Conservation (phyloP, 768 basidiomycete species). For the Gloeophyllum trabeum region DNA sequence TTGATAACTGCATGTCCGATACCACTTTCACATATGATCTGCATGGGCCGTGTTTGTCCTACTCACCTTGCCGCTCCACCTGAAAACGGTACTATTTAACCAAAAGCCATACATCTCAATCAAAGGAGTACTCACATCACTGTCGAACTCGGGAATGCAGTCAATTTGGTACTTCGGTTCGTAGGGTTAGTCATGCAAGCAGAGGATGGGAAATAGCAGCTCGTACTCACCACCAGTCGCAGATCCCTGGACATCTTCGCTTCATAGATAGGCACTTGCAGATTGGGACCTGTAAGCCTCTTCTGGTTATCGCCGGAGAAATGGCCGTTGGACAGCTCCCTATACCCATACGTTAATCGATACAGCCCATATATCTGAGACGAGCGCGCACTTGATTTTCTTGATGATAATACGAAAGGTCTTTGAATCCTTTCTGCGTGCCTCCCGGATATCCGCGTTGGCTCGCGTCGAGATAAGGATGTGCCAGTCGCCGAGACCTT, state of each 20-base stretch:
- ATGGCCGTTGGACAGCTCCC: constrained; percentile 58
- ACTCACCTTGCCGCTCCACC: constrained; percentile 19
- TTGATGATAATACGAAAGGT: constrained; percentile 46
- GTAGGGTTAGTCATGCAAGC: not conserved
- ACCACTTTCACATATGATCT: not conserved
- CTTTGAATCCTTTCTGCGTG: constrained; percentile 30
- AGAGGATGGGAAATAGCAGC: too few species aligned
- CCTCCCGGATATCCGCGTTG: constrained; percentile 34
- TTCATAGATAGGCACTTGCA: constrained; percentile 50
- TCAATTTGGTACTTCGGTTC: constrained; percentile 7
- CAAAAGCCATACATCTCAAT: not conserved
- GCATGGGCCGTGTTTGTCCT: not conserved
- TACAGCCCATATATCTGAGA: not conserved
- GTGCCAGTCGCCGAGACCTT: constrained; percentile 55
- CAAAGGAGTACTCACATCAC: constrained; percentile 6
- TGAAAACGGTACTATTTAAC: constrained; percentile 5
- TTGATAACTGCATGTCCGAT: constrained; percentile 20
- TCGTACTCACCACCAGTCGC: constrained; percentile 12
- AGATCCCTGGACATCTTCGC: constrained; percentile 45
- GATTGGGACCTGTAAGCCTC: constrained; percentile 30
- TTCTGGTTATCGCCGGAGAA: constrained; percentile 66
- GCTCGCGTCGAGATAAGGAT: constrained; percentile 45
- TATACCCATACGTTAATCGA: constrained; percentile 12
- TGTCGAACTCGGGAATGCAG: constrained; percentile 14
- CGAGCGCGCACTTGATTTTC: constrained; percentile 46